These are phyloP conservation scores for Lotus japonicus DNA, from an alignment of 306 rosid genomes.

Conservation along the genomic window DNA sequence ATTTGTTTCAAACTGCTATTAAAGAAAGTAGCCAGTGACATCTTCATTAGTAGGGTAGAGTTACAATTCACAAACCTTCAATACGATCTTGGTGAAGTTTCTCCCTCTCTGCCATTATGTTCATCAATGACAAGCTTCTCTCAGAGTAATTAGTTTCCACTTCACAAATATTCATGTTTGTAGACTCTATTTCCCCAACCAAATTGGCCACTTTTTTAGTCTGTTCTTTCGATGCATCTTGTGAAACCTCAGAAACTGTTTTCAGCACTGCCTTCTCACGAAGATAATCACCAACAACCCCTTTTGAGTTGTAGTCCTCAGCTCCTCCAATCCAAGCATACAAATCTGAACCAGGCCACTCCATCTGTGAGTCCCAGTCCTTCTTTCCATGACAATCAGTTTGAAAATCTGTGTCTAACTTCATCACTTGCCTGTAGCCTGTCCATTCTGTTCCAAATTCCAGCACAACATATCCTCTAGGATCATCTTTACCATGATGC, in stretches of 20 bases:
- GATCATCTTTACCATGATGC: not conserved
- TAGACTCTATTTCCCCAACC: not conserved
- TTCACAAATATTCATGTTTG: not conserved
- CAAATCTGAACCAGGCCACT: not conserved
- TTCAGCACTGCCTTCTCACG: not conserved
- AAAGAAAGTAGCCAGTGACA: not conserved
- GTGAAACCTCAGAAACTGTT: not conserved
- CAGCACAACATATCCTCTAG: not conserved
- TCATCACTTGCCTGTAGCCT: constrained; percentile 2
- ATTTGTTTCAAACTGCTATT: not conserved
- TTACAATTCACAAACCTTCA: not conserved
- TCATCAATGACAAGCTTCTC: not conserved
- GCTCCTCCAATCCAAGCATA: not conserved
- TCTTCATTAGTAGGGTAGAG: not conserved
- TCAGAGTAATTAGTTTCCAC: not conserved
- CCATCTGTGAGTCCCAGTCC: not conserved
- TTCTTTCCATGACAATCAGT: not conserved
- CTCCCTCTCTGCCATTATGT: not conserved
- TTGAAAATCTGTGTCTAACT: not conserved
- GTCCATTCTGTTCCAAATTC: not conserved
- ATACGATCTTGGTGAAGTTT: not conserved
- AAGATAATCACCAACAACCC: not conserved
- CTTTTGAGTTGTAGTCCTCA: not conserved
- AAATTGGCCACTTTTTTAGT: not conserved
- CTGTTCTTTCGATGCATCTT: not conserved